Evolutionary conservation across 2,329 filamentous ascomycete species (phyloP).

Genomic region (Ceratocystis ficicola): DNA sequence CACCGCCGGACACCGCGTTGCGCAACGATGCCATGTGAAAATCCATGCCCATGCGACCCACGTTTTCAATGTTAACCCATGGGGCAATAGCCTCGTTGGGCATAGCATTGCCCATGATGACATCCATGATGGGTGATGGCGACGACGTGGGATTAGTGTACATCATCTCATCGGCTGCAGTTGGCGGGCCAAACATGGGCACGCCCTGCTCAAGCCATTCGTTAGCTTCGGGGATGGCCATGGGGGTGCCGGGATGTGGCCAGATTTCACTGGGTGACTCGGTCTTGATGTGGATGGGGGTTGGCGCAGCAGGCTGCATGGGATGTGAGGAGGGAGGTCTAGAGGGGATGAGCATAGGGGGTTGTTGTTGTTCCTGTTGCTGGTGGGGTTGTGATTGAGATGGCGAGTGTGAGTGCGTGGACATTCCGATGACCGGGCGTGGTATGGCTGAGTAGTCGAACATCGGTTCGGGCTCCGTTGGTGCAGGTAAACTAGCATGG

Average conservation of each 20-base stretch:
- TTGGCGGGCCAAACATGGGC: conserved; percentile 20
- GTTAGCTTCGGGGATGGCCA: conserved; percentile 32
- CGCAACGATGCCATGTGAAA: conserved; percentile 17
- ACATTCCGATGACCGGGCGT: conserved; percentile 4
- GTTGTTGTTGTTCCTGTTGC: conserved; percentile 18
- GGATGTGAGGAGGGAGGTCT: conserved; percentile 20
- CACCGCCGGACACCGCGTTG: conserved; percentile 2
- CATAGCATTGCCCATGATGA: conserved; percentile 16
- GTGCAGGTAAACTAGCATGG: conserved; percentile 15
- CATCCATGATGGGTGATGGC: conserved; percentile 16
- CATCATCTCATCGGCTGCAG: conserved; percentile 19
- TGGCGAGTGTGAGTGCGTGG: conserved; percentile 3
- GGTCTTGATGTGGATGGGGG: conserved; percentile 13
- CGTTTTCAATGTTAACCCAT: conserved; percentile 15
- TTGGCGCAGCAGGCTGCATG: conserved; percentile 15
- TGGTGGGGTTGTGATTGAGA: neutral
- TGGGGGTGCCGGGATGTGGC: conserved; percentile 34
- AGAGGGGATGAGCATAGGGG: conserved; percentile 15
- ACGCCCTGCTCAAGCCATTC: conserved; percentile 30
- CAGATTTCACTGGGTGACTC: conserved; percentile 24
- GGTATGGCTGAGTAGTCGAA: conserved; percentile 15
- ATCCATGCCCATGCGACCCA: conserved; percentile 15
- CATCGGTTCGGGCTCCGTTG: conserved; percentile 16
- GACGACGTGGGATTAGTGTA: conserved; percentile 14
- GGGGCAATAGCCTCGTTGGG: conserved; percentile 16